Conservation (phyloP, 192 early-diverging fungal species). For the Linnemannia schmuckeri region DNA sequence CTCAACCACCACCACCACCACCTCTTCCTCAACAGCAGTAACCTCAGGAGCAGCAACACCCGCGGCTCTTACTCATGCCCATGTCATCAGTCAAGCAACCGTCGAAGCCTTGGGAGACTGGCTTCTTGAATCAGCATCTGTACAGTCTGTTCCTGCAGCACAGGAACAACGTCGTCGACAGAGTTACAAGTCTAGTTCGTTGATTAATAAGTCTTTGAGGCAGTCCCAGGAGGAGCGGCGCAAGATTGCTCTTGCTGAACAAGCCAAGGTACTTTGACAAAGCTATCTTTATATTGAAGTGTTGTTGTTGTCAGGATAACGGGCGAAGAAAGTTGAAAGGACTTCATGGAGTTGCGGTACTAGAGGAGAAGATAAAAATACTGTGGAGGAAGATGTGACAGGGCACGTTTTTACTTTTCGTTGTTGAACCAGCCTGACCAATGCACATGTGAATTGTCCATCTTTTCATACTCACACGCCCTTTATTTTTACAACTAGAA, state of each 20-base stretch:
- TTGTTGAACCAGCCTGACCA: neutral
- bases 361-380: neutral
- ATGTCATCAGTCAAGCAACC: conserved; percentile 39
- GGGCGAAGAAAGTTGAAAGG: neutral
- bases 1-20: neutral
- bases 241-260: conserved; percentile 53
- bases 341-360: neutral
- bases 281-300: neutral
- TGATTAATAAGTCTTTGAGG: conserved; percentile 48
- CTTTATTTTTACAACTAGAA: conserved; percentile 25
- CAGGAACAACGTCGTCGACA: conserved; percentile 46
- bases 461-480: neutral
- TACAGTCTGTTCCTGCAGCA: conserved; percentile 20
- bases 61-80: neutral
- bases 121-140: conserved; percentile 47
- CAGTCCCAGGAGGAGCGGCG: conserved; percentile 60
- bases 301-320: neutral
- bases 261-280: conserved; percentile 49
- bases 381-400: neutral
- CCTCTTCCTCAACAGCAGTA: neutral
- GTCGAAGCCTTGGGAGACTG: conserved; percentile 49
- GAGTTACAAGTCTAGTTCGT: conserved; percentile 32
- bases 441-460: conserved; percentile 3
- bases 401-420: neutral
- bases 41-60: conserved; percentile 4